These are phyloP conservation scores for Sclerotinia spermophila DNA, from an alignment of 2,329 filamentous ascomycete genomes.

Conservation along the genomic window DNA sequence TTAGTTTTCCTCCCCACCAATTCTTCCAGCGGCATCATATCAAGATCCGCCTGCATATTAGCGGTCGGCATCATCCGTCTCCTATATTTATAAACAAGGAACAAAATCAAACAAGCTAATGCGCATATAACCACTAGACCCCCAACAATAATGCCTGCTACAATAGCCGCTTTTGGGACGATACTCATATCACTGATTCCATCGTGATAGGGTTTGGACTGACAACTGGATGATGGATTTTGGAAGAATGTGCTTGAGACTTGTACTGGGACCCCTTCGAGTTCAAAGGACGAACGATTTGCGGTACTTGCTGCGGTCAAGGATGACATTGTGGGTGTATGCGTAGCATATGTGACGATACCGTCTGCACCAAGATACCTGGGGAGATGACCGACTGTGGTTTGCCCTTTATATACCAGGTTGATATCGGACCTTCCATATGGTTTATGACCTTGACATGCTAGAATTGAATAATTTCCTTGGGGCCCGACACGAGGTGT, in stretches of 20 bases:
- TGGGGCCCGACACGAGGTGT: slow-evolving; percentile 19
- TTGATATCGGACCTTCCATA: slow-evolving; percentile 11
- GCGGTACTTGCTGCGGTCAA: not conserved
- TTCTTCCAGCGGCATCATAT: slow-evolving; percentile 29
- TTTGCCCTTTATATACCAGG: slow-evolving; percentile 17
- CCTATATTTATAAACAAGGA: not conserved
- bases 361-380: slow-evolving; percentile 21
- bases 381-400: slow-evolving; percentile 17
- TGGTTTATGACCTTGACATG: slow-evolving; percentile 17
- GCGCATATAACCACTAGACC: not conserved
- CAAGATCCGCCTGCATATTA: slow-evolving; percentile 24
- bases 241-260: not conserved
- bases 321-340: not conserved
- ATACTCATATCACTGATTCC: not conserved
- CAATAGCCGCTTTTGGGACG: not conserved
- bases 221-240: not conserved
- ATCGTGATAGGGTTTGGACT: not conserved
- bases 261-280: not conserved
- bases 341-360: slow-evolving; percentile 22
- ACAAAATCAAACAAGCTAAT: not conserved
- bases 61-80: not conserved
- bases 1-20: slow-evolving; percentile 41
- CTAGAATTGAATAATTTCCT: slow-evolving; percentile 21
- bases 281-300: not conserved
- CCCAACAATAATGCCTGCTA: slow-evolving; percentile 2